Conservation (phyloP, 2,329 filamentous ascomycete genomes). For the Apiospora phragmitis region DNA sequence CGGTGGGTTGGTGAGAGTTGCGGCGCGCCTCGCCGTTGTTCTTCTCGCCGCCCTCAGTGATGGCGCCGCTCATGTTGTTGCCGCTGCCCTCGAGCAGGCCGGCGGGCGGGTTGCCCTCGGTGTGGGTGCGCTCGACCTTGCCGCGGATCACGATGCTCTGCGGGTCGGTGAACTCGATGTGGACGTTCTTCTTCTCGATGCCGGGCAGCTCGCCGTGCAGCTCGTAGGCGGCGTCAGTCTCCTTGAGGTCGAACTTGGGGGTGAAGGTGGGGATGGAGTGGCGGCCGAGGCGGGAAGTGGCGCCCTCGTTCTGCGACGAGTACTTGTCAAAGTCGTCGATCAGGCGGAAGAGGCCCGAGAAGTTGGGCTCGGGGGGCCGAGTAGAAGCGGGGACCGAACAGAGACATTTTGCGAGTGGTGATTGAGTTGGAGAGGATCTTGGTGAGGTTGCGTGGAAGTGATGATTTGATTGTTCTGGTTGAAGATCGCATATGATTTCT, state of each 20-base stretch:
- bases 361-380: slow-evolving; percentile 46
- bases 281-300: slow-evolving; percentile 17
- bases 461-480: not conserved
- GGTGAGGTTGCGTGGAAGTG: slow-evolving; percentile 20
- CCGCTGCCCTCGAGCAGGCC: slow-evolving; percentile 45
- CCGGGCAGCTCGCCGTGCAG: slow-evolving; percentile 80
- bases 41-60: slow-evolving; percentile 41
- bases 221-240: slow-evolving; percentile 68
- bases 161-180: slow-evolving; percentile 76
- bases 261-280: slow-evolving; percentile 58
- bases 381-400: slow-evolving; percentile 58
- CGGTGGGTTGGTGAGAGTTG: slow-evolving; percentile 58
- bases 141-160: slow-evolving; percentile 74
- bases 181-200: slow-evolving; percentile 70
- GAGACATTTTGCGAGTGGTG: slow-evolving; percentile 51
- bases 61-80: slow-evolving; percentile 35
- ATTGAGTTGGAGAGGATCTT: slow-evolving; percentile 15
- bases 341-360: slow-evolving; percentile 63
- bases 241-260: slow-evolving; percentile 77
- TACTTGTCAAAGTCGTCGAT: slow-evolving; percentile 65
- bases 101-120: slow-evolving; percentile 52
- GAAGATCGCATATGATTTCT: not conserved
- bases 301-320: slow-evolving; percentile 32
- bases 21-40: slow-evolving; percentile 19
- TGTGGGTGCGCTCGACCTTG: slow-evolving; percentile 64